Percentiles rank a stretch among this genome's conserved stretches.
phyloP scores from a whole-genome alignment of 2,329 filamentous ascomycete genomes.

The Penicillium concentricum region DNA sequence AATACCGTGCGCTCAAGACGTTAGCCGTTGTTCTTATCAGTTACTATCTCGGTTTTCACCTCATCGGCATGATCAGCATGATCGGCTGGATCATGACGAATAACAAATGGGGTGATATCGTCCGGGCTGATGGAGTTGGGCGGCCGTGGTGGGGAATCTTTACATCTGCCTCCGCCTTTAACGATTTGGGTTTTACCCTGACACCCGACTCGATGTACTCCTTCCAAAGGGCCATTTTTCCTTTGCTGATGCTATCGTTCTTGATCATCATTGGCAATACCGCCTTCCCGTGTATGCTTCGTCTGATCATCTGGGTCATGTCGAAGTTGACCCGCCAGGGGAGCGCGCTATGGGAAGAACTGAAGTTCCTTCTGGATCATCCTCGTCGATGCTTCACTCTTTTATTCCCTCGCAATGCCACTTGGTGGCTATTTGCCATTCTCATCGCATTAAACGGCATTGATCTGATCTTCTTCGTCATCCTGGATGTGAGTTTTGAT shows the following conservation, averaged over 20 bases:
- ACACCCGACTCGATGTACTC: slow-evolving; percentile 93
- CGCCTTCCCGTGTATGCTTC: slow-evolving; percentile 90
- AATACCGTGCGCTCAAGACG: slow-evolving; percentile 89
- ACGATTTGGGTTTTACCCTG: slow-evolving; percentile 89
- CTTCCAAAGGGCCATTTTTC: slow-evolving; percentile 74
- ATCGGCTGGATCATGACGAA: slow-evolving; percentile 76
- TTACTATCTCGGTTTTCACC: slow-evolving; percentile 82
- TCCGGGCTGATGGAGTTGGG: slow-evolving; percentile 62
- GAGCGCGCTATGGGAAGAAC: slow-evolving; percentile 80
- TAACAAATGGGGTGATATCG: slow-evolving; percentile 61
- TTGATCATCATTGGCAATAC: slow-evolving; percentile 95
- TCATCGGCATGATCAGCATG: slow-evolving; percentile 71
- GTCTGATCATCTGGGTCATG: slow-evolving; percentile 83
- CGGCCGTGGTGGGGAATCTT: slow-evolving; percentile 90
- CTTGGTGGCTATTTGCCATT: slow-evolving; percentile 93
- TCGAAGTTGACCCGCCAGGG: slow-evolving; percentile 65
- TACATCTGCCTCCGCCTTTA: slow-evolving; percentile 83
- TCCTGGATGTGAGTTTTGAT: slow-evolving; percentile 72
- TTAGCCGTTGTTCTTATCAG: slow-evolving; percentile 72
- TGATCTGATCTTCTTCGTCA: slow-evolving; percentile 86
- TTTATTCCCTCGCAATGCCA: slow-evolving; percentile 83
- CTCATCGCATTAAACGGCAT: slow-evolving; percentile 77
- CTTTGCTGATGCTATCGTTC: slow-evolving; percentile 75
- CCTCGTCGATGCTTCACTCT: slow-evolving; percentile 95
- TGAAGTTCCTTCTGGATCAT: slow-evolving; percentile 88